A percentile compares a stretch with the other conserved stretches of the same genome.
These are phyloP conservation scores for Margaritispora aquatica DNA, from an alignment of 495 filamentous ascomycete species.

Conservation along the genomic window DNA sequence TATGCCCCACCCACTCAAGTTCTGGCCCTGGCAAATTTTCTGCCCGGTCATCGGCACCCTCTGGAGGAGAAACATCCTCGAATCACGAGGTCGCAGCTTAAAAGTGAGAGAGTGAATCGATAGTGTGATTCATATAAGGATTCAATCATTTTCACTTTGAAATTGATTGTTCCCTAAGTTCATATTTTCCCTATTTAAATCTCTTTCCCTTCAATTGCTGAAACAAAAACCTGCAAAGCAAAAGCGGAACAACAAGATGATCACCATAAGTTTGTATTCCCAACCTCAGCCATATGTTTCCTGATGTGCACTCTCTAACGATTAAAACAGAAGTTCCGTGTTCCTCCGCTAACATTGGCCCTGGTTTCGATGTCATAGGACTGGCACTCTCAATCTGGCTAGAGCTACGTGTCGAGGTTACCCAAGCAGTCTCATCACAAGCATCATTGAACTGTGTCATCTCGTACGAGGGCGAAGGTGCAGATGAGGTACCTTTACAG, in stretches of 20 bases:
- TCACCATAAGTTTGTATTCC: conserved; percentile 20
- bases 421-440: conserved; percentile 44
- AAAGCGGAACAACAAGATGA: conserved; percentile 15
- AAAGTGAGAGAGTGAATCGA: too few species aligned
- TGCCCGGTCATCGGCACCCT: background rate
- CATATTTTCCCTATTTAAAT: background rate
- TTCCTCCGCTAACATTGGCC: conserved; percentile 92
- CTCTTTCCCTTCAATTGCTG: background rate
- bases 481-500: conserved; percentile 66
- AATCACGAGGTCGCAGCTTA: background rate
- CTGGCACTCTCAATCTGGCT: conserved; percentile 87
- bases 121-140: too few species aligned
- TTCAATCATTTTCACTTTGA: too few species aligned
- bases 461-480: conserved; percentile 78
- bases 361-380: conserved; percentile 96
- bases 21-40: background rate
- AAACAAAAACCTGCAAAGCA: too few species aligned
- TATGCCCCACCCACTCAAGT: too few species aligned
- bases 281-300: background rate
- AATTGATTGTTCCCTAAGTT: background rate
- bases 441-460: conserved; percentile 78
- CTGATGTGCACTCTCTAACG: background rate
- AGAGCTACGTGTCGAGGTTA: conserved; percentile 70
- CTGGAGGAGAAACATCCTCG: background rate
- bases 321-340: conserved; percentile 49